These are phyloP conservation scores for Clathrospora elynae DNA, from an alignment of 2,329 filamentous ascomycete species.

Conservation along the genomic window DNA sequence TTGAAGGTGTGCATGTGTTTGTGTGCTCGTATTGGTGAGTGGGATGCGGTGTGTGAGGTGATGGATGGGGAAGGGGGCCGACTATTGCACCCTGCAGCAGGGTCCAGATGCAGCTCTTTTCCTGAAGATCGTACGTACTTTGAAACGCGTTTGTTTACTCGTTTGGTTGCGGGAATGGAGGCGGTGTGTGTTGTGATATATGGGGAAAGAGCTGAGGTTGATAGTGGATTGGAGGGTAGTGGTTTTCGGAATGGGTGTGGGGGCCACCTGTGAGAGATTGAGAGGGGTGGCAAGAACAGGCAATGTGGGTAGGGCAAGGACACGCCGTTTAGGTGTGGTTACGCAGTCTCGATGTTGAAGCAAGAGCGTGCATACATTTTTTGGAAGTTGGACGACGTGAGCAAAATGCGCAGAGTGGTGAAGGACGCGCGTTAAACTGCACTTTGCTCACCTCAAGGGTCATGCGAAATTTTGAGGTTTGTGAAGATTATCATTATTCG, in stretches of 20 bases:
- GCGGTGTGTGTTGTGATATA: slow-evolving; percentile 8
- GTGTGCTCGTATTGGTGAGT: too few relatives aligned
- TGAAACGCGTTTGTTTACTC: slow-evolving; percentile 9
- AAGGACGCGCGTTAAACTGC: background rate
- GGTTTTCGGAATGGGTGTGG: background rate
- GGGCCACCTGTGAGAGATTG: background rate
- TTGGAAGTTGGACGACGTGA: slow-evolving; percentile 7
- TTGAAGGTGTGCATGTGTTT: too few relatives aligned
- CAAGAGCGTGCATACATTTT: slow-evolving; percentile 4
- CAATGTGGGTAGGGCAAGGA: background rate
- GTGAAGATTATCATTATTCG: slow-evolving; percentile 3
- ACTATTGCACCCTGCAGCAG: slow-evolving; percentile 1
- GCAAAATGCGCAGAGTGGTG: slow-evolving; percentile 1
- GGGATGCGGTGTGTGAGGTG: too few relatives aligned
- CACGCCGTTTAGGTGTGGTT: slow-evolving; percentile 1
- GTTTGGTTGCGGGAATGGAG: background rate
- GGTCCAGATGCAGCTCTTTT: slow-evolving; percentile 10
- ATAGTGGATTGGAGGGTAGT: background rate
- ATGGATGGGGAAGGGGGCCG: too few relatives aligned
- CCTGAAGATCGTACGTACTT: background rate
- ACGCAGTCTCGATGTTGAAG: background rate
- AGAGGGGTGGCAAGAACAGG: background rate
- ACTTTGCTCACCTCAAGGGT: background rate
- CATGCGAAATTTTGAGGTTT: background rate
- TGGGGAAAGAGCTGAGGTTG: background rate